A percentile compares a stretch with the other conserved stretches of the same genome.
Evolutionary conservation across 768 basidiomycete species (phyloP).

Genomic region (Boletales sp.): DNA sequence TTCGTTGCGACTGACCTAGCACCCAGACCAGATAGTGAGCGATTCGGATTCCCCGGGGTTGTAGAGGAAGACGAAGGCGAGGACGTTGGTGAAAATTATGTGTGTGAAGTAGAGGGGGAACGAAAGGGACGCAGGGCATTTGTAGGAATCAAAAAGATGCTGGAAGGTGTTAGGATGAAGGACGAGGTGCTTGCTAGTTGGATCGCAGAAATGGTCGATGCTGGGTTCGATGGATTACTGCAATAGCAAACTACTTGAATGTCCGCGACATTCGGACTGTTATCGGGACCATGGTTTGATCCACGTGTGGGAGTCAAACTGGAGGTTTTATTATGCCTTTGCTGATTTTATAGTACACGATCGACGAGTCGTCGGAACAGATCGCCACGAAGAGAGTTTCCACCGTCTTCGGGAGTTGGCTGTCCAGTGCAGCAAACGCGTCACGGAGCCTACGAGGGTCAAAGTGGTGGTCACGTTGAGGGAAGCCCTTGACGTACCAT

Average conservation of each 20-base stretch:
- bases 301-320: conserved; percentile 32
- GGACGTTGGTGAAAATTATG: conserved; percentile 34
- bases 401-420: conserved; percentile 20
- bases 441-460: conserved; percentile 46
- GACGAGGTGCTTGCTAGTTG: conserved; percentile 60
- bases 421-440: conserved; percentile 50
- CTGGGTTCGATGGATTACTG: conserved; percentile 35
- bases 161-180: conserved; percentile 63
- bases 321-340: conserved; percentile 74
- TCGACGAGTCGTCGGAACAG: conserved; percentile 73
- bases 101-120: conserved; percentile 63
- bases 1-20: conserved; percentile 64
- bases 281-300: not conserved
- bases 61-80: conserved; percentile 76
- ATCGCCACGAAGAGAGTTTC: conserved; percentile 64
- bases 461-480: not conserved
- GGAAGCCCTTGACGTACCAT: conserved; percentile 43
- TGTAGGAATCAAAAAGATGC: conserved; percentile 48
- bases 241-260: conserved; percentile 15
- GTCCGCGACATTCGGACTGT: not conserved
- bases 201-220: conserved; percentile 60
- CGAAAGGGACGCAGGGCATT: conserved; percentile 72
- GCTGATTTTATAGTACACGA: conserved; percentile 82
- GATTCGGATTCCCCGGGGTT: conserved; percentile 87
- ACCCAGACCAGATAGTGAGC: conserved; percentile 74